A percentile compares a stretch with the other conserved stretches of the same genome.
phyloP scores from a whole-genome alignment of 495 filamentous ascomycete genomes.

The Rhizodiscina lignyota region DNA sequence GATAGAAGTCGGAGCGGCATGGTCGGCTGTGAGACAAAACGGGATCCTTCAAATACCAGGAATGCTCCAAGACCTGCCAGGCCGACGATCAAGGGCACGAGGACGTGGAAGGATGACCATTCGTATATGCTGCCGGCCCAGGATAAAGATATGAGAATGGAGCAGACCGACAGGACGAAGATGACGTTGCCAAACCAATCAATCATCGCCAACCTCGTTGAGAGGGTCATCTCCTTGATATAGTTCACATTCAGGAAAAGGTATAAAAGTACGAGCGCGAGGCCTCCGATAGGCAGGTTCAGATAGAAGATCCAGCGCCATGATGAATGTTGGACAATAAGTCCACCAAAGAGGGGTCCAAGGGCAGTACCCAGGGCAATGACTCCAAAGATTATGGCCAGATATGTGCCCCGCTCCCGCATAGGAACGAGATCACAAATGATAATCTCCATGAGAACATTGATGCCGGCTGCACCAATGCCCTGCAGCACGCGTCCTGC shows the following conservation, averaged over 20 bases:
- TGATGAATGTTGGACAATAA: slow-evolving; percentile 39
- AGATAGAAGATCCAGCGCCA: slow-evolving; percentile 65
- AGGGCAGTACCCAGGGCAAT: slow-evolving; percentile 40
- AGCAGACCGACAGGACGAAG: slow-evolving; percentile 63
- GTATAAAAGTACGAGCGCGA: slow-evolving; percentile 47
- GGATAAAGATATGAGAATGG: slow-evolving; percentile 64
- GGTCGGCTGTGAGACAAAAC: slow-evolving; percentile 57
- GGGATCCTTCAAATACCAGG: slow-evolving; percentile 49
- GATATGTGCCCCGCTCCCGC: slow-evolving; percentile 32
- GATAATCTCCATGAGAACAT: slow-evolving; percentile 15
- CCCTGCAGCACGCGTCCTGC: slow-evolving; percentile 17
- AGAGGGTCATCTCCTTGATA: slow-evolving; percentile 52
- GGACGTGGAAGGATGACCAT: slow-evolving; percentile 57
- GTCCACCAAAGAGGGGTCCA: slow-evolving; percentile 54
- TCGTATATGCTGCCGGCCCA: slow-evolving; percentile 60
- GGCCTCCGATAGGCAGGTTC: slow-evolving; percentile 59
- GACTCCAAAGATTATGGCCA: slow-evolving; percentile 36
- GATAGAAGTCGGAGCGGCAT: slow-evolving; percentile 59
- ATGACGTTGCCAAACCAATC: slow-evolving; percentile 60
- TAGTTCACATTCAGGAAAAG: slow-evolving; percentile 64
- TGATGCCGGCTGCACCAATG: slow-evolving; percentile 16
- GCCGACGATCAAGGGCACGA: slow-evolving; percentile 69
- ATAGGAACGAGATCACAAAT: slow-evolving; percentile 12
- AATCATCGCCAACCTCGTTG: slow-evolving; percentile 52
- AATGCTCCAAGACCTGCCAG: slow-evolving; percentile 43